Base-by-base conservation (phyloP, 192 early-diverging fungal genomes). In the Coemansia sp. region DNA sequence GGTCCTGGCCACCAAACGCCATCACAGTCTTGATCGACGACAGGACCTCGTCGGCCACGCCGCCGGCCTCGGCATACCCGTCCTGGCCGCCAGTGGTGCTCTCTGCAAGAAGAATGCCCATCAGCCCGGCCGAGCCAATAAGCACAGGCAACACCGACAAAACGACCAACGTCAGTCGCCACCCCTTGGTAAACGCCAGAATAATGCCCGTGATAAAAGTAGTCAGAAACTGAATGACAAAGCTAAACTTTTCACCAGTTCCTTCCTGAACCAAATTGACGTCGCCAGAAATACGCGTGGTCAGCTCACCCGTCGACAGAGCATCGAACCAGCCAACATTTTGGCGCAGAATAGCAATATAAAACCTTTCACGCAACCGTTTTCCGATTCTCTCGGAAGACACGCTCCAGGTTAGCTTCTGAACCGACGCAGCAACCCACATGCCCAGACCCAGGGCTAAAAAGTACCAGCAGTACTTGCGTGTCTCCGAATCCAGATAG, bases 311-410 rank as follows among this genome's bases (percentile, higher is more conserved):
- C 34, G 89, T 86, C 64, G 88, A 86, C 61, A 86, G 84, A 38
- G 77, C 84, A 64, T 98, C 96, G 72, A 95, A 96, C 90, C 92
- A 98, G 17, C 86, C 87, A 45, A 94, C 89, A 28, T 96, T 91
- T 74, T 96, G 95, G 55, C 92, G 87, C 59, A 98, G 84, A 60
- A 96, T 90, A 5, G 91, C 71, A 35, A 83, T 74, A 36, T 95
- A 86, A 68, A 95, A 98, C 35, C 60, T 64, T 70, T 90, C 83
- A 22, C 95, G 86, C 54, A 96, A 87, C 18, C 95, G 87, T 62
- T 90, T 88, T 53, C 89, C 75, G 37, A 88, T 90, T 45, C 85
- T 84, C 74, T 90, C 90, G 11, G 85, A 78, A 1, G 86, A 56
- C 4, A 71, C 71, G 17, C 64, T 56, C 68, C 70, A 71, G 15